These are phyloP conservation scores for Verticillium albo-atrum DNA, from an alignment of 2,329 filamentous ascomycete genomes.

Conservation along the genomic window DNA sequence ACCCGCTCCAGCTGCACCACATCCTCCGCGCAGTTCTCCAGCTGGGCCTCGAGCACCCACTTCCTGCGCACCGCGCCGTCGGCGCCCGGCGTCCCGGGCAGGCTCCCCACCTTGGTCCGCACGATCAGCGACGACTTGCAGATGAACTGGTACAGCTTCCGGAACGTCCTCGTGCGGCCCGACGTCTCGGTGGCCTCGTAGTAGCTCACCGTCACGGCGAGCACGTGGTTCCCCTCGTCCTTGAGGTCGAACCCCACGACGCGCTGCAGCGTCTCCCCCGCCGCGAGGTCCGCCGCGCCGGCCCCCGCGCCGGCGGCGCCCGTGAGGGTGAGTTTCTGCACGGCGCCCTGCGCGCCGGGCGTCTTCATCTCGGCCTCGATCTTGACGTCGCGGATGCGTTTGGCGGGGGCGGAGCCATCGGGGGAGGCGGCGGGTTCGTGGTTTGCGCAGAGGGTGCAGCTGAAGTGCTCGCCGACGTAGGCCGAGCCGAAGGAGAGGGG, in stretches of 20 bases:
- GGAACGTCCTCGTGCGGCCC: constrained; percentile 75
- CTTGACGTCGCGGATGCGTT: constrained; percentile 67
- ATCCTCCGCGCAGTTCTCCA: constrained; percentile 90
- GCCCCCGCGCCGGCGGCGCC: constrained; percentile 2
- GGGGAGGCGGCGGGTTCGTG: constrained; percentile 54
- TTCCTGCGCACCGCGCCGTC: constrained; percentile 21
- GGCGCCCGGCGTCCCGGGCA: constrained; percentile 33
- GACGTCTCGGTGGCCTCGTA: constrained; percentile 75
- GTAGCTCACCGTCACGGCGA: constrained; percentile 91
- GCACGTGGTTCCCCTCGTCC: constrained; percentile 89
- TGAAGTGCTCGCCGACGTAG: constrained; percentile 93
- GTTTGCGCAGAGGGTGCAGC: constrained; percentile 93
- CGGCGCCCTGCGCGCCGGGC: constrained; percentile 50
- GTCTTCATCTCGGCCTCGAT: constrained; percentile 96
- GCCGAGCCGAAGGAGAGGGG: constrained; percentile 90
- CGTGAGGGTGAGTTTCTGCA: constrained; percentile 62
- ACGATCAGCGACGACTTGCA: constrained; percentile 88
- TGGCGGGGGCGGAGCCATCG: constrained; percentile 18
- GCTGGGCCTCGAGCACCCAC: constrained; percentile 86
- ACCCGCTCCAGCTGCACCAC: constrained; percentile 72
- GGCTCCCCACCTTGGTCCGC: constrained; percentile 75
- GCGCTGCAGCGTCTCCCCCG: constrained; percentile 69
- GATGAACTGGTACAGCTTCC: constrained; percentile 95
- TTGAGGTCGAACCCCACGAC: constrained; percentile 84
- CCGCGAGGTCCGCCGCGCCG: constrained; percentile 45